Evolutionary conservation across 2,329 filamentous ascomycete genomes (phyloP).

Genomic region (Penicillium polonicum): DNA sequence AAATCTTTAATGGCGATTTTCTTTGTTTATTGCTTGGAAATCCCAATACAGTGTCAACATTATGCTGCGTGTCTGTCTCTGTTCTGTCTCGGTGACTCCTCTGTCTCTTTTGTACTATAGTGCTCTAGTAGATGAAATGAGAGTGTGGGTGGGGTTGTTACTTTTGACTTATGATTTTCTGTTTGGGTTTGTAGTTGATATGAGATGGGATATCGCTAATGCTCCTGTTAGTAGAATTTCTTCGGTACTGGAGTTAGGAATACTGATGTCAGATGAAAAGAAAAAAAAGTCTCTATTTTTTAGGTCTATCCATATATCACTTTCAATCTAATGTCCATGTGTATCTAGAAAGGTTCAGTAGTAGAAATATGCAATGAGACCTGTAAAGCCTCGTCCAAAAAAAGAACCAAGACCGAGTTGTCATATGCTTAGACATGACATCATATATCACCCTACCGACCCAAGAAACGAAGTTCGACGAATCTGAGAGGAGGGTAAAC

Average conservation of each 20-base stretch:
- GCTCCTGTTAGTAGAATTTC: neutral
- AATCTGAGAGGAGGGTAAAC: conserved; percentile 56
- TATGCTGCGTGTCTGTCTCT: conserved; percentile 22
- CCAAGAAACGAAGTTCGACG: conserved; percentile 52
- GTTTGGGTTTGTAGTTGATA: neutral
- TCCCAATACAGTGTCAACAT: conserved; percentile 22
- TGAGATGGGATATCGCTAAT: too few relatives aligned
- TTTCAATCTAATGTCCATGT: neutral
- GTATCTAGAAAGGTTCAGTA: neutral
- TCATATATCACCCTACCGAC: conserved; percentile 38
- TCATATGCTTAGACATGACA: neutral
- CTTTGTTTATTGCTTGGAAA: conserved; percentile 6
- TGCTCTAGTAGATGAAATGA: conserved; percentile 32
- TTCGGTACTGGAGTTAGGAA: neutral
- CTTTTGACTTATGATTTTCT: conserved; percentile 7
- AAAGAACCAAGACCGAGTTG: neutral
- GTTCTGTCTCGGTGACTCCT: conserved; percentile 21
- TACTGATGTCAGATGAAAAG: neutral
- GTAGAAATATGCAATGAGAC: neutral
- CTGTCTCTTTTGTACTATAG: conserved; percentile 31
- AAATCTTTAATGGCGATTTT: conserved; percentile 27
- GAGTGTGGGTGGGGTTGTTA: conserved; percentile 21
- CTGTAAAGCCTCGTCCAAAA: neutral
- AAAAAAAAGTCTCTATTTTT: neutral
- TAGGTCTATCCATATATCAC: neutral